These are phyloP conservation scores for Bipolaris gigantea DNA, from an alignment of 2,329 filamentous ascomycete species.

Conservation along the genomic window DNA sequence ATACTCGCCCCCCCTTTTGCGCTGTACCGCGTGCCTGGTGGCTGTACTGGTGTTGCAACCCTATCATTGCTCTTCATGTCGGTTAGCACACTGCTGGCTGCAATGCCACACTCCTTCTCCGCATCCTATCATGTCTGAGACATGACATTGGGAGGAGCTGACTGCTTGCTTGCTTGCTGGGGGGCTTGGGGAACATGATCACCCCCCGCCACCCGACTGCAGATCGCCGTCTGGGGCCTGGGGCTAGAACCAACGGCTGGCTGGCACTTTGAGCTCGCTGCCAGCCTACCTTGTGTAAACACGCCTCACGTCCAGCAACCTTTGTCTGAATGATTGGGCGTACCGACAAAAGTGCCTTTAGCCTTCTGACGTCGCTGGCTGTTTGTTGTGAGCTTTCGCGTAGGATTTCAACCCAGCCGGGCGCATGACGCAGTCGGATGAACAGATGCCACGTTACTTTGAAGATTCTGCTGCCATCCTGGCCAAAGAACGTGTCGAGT, in stretches of 20 bases:
- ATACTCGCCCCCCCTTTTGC: neutral
- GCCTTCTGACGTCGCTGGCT: conserved; percentile 9
- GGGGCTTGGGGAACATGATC: neutral
- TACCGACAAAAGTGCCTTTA: conserved; percentile 1
- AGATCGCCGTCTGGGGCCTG: conserved; percentile 19
- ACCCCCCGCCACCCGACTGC: conserved; percentile 23
- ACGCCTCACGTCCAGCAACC: conserved; percentile 25
- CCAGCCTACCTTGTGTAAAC: conserved; percentile 23
- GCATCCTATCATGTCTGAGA: neutral
- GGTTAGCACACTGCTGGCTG: conserved; percentile 4
- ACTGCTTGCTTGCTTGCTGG: conserved; percentile 11
- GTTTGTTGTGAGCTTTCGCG: neutral
- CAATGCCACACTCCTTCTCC: conserved; percentile 12
- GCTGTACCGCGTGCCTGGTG: conserved; percentile 15
- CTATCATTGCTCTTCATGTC: conserved; percentile 20
- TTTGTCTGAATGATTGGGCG: conserved; percentile 10
- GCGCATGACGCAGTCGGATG: neutral
- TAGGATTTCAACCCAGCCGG: neutral
- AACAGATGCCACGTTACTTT: neutral
- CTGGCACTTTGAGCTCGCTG: conserved; percentile 30
- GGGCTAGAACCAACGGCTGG: conserved; percentile 42
- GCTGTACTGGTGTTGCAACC: conserved; percentile 32
- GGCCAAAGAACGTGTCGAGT: neutral
- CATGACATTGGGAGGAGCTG: conserved; percentile 3
- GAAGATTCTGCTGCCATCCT: conserved; percentile 6